Percentiles rank a stretch among this genome's conserved stretches.
Evolutionary conservation across 352 stramenopile genomes (phyloP).

Genomic region (Blastocystis sp.): DNA sequence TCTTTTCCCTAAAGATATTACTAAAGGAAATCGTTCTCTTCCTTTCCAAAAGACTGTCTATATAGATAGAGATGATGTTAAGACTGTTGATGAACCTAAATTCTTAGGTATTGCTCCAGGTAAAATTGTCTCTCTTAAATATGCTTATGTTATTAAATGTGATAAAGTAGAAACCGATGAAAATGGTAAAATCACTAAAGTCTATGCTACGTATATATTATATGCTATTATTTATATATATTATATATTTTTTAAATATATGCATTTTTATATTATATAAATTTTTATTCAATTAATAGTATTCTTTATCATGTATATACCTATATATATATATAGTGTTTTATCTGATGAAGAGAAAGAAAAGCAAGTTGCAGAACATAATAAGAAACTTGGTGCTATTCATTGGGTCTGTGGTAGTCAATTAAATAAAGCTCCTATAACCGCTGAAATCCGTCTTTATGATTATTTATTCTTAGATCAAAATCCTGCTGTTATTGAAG

Average conservation of each 20-base stretch:
- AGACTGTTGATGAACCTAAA: constrained; percentile 44
- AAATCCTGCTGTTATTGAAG: constrained; percentile 47
- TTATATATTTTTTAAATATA: too few relatives aligned
- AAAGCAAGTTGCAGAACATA: constrained; percentile 54
- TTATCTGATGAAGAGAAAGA: constrained; percentile 44
- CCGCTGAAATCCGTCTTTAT: constrained; percentile 77
- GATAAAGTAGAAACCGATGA: constrained; percentile 55
- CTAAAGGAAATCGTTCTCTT: constrained; percentile 36
- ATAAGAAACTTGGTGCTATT: constrained; percentile 71
- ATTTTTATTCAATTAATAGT: too few relatives aligned
- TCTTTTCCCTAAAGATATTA: constrained; percentile 37
- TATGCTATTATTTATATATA: too few relatives aligned
- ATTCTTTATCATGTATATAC: too few relatives aligned
- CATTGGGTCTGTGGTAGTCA: constrained; percentile 62
- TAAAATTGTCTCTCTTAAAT: constrained; percentile 84
- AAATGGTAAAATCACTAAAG: constrained; percentile 50
- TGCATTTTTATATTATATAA: too few relatives aligned
- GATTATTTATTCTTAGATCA: constrained; percentile 80
- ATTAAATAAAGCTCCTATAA: constrained; percentile 45
- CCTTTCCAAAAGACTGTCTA: constrained; percentile 32
- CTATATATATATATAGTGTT: too few relatives aligned
- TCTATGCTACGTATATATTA: too few relatives aligned
- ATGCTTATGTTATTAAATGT: constrained; percentile 74
- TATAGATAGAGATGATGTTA: constrained; percentile 40
- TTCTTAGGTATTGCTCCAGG: constrained; percentile 79